Evolutionary conservation across 2,329 filamentous ascomycete genomes (phyloP), one percentile per base, ranked within the genome.

Genomic region (Phialophora verrucosa): DNA sequence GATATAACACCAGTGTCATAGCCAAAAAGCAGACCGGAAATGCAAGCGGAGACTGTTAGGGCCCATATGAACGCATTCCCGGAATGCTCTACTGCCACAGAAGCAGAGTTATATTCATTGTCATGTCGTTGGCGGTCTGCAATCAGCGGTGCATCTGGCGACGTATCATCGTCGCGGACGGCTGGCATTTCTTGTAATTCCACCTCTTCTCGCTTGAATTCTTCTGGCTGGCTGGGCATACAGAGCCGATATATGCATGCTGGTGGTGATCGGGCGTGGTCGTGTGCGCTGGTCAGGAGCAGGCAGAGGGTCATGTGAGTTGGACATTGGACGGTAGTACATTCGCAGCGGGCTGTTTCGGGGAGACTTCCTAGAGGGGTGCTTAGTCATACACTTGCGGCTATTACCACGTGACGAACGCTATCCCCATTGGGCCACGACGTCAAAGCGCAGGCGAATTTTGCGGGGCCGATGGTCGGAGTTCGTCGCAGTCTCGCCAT

Each of bases 1-100:
- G 84, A 87, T 63, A 88, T 87, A 17, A 88, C 85, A 42, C 86
- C 86, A 42, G 86, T 88, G 72, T 88, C 86, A 73, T 87, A 88
- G 63, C 86, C 86, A 76, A 88, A 88, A 17, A 88, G 75, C 14
- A 88, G 75, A 2, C 86, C 86, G 59, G 82, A 84, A 14, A 88
- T 80, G 3, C 85, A 84, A 6, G 86, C 86, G 25, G 85, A 83
- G 53, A 86, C 78, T 0, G 85, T 87, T 59, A 88, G 75, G 3
- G 78, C 77, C 82, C 83, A 87, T 47, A 87, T 82, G 64, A 87
- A 87, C 59, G 75, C 73, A 35, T 76, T 76, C 51, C 75, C 76
- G 4, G 74, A 74, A 50, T 64, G 62, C 17, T 62, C 35, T 31
- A 58, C 1, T 3, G 14, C 51, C n/a, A 35, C 4, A 8, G 54